A percentile compares a stretch with the other conserved stretches of the same genome.
Conservation (phyloP, 768 basidiomycete species). For the Rhodotorula diobovata region DNA sequence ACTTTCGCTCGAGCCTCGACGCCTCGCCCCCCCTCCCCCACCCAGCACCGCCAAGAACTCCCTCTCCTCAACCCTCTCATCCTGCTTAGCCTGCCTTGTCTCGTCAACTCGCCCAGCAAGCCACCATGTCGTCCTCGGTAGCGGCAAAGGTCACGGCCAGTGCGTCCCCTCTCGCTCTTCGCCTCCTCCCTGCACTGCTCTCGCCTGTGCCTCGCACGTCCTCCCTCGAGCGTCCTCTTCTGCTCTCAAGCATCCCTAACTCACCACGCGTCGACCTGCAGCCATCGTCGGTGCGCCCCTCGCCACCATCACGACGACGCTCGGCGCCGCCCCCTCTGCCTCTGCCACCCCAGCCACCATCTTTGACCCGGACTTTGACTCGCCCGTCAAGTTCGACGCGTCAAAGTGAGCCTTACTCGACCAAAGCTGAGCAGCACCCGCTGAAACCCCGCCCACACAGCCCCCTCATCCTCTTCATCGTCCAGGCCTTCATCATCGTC, state of each 20-base stretch:
- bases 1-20: too few species aligned
- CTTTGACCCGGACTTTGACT: conserved; percentile 22
- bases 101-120: too few species aligned
- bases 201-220: background rate
- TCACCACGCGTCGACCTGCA: background rate
- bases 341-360: conserved; percentile 14
- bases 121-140: background rate
- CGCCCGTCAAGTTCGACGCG: conserved; percentile 16
- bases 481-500: conserved; percentile 59
- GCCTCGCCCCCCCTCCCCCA: too few species aligned
- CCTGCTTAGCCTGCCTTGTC: background rate
- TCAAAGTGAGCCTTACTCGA: conserved; percentile 11
- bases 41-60: too few species aligned
- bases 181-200: background rate
- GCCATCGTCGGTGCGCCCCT: conserved; percentile 20
- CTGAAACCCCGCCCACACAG: background rate
- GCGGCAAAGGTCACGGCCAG: conserved; percentile 32
- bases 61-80: too few species aligned
- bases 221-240: too few species aligned
- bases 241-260: background rate
- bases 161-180: background rate
- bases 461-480: conserved; percentile 34
- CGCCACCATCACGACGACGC: conserved; percentile 9
- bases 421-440: too few species aligned
- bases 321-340: background rate